Evolutionary conservation across 257 asterid species (phyloP), one percentile per base, ranked within the genome.

Genomic region (Perilla frutescens): DNA sequence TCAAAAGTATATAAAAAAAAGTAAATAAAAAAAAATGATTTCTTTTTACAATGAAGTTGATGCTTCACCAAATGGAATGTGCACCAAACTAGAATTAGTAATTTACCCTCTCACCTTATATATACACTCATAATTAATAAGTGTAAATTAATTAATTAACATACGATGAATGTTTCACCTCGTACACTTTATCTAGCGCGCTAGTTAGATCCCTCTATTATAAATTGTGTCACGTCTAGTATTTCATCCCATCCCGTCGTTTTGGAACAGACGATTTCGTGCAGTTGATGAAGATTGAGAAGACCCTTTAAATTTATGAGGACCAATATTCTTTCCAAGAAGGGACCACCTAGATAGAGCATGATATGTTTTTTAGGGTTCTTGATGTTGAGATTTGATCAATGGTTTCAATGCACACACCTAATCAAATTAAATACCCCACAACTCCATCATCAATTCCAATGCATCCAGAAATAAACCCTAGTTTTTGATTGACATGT

Each of bases 401-500:
- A 20, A 50, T 37, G 79, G 76, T 43, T 71, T 77, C 70, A 84
- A 82, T 81, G 81, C 85, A 79, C 58, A 62, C 14, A 83, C 81
- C 88, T 75, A 83, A 83, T 79, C 73, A 59, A 44, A 83, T 77
- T 56, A 40, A 67, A 66, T 67, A 73, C 43, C 54, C 73, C 72
- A 47, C 76, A 31, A 56, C 78, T 71, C 73, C 58, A 61, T 71
- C 61, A 56, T 51, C 60, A 73, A 73, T 41, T 36, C 70, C 45
- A 66, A 70, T 58, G 14, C 39, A 29, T 11, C 2, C 66, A 3
- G 14, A 40, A 8, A 8, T 11, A 61, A 51, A 56, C 62, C 77
- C 70, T 72, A 72, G 37, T 48, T 54, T 47, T 56, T 63, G 66
- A 79, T 74, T 74, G 76, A 31, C 66, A 69, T 61, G 73, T 70